Evolutionary conservation across 768 basidiomycete genomes (phyloP).

Genomic region (Tubosaeta sp.): DNA sequence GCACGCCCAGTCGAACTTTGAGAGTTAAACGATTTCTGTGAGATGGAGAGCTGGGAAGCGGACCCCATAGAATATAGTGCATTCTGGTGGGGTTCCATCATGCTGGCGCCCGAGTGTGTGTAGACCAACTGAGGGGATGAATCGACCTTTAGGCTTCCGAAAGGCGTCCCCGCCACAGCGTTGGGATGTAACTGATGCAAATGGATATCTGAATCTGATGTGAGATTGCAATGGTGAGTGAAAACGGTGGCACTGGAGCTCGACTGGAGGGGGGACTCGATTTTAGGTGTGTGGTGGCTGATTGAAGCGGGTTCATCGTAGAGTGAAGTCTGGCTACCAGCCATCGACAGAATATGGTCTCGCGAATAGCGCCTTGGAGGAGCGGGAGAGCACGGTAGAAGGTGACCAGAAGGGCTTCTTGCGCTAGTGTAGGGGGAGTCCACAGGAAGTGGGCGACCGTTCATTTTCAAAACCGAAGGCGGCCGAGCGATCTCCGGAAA

Average conservation of each 20-base stretch:
- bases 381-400: slow-evolving; percentile 12
- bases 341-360: slow-evolving; percentile 3
- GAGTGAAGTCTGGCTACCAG: slow-evolving; percentile 11
- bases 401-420: slow-evolving; percentile 17
- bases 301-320: slow-evolving; percentile 13
- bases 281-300: not conserved
- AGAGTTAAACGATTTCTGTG: slow-evolving; percentile 14
- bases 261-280: not conserved
- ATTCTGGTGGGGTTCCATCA: not conserved
- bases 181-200: not conserved
- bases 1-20: slow-evolving; percentile 17
- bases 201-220: not conserved
- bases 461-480: not conserved
- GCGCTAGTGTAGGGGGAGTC: slow-evolving; percentile 2
- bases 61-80: slow-evolving; percentile 7
- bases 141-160: not conserved
- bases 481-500: not conserved
- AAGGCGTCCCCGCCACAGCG: not conserved
- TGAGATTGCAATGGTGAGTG: not conserved
- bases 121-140: not conserved
- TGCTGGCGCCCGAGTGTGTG: not conserved
- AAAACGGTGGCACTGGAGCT: not conserved
- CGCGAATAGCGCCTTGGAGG: slow-evolving; percentile 9
- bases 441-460: slow-evolving; percentile 2
- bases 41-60: slow-evolving; percentile 9